Percentiles rank a stretch among this genome's conserved stretches.
Evolutionary conservation across 208 protist genomes (phyloP).

Genomic region (Phytomonas sp.): DNA sequence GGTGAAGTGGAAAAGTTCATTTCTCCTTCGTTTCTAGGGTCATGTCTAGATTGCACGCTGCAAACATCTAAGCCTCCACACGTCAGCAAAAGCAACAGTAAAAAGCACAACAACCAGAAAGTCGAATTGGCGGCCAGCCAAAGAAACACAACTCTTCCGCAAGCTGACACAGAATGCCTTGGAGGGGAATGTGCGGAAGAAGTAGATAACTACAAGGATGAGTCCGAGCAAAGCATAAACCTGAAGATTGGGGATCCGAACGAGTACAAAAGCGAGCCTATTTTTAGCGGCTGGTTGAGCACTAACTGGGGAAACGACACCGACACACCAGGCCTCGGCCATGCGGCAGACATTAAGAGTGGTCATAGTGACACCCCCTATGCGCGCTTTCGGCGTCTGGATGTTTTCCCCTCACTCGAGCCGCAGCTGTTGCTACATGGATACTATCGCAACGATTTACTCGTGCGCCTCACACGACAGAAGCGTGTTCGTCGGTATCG

Average conservation of each 20-base stretch:
- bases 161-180: slow-evolving; percentile 4
- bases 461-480: slow-evolving; percentile 43
- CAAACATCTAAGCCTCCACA: not conserved
- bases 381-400: slow-evolving; percentile 15
- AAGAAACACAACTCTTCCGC: not conserved
- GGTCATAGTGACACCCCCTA: not conserved
- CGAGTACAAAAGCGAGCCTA: slow-evolving; percentile 24
- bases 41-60: slow-evolving; percentile 23
- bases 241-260: slow-evolving; percentile 8
- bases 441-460: slow-evolving; percentile 69
- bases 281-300: slow-evolving; percentile 27
- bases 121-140: not conserved
- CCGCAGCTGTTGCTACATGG: slow-evolving; percentile 64
- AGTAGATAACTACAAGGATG: not conserved
- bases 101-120: slow-evolving; percentile 13
- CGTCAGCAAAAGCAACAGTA: slow-evolving; percentile 12
- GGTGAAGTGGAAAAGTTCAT: slow-evolving; percentile 43
- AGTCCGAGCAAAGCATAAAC: not conserved
- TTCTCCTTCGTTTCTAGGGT: slow-evolving; percentile 30
- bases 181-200: slow-evolving; percentile 6
- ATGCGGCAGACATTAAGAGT: not conserved
- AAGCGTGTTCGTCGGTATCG: slow-evolving; percentile 38
- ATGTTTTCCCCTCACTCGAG: slow-evolving; percentile 60
- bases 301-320: slow-evolving; percentile 20
- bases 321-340: no score